Conservation (phyloP, 2,329 filamentous ascomycete genomes). For the Incumbomyces delicatus region DNA sequence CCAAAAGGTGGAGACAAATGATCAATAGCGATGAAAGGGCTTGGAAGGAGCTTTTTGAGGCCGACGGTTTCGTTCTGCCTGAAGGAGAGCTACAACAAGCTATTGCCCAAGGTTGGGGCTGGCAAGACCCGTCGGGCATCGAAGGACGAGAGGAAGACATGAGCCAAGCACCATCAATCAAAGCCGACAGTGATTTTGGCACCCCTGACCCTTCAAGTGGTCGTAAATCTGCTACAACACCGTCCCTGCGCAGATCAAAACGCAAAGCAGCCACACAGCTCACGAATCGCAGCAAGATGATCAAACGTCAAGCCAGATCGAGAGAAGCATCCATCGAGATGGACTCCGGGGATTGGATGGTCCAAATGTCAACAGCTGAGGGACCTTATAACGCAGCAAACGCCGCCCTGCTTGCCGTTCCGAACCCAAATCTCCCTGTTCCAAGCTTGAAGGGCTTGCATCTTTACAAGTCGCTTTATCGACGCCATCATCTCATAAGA, state of each 20-base stretch:
- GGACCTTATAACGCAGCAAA: conserved; percentile 80
- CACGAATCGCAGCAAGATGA: conserved; percentile 40
- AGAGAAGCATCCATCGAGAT: conserved; percentile 31
- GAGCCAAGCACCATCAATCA: conserved; percentile 41
- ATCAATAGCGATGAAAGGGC: conserved; percentile 89
- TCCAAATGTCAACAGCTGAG: conserved; percentile 49
- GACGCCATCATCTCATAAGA: conserved; percentile 81
- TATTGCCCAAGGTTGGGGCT: conserved; percentile 89
- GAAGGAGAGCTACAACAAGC: conserved; percentile 76
- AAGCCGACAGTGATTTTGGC: conserved; percentile 30
- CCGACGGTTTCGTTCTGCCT: conserved; percentile 69
- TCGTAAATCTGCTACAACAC: conserved; percentile 10
- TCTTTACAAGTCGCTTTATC: conserved; percentile 92
- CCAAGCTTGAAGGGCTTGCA: conserved; percentile 73
- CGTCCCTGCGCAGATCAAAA: conserved; percentile 29
- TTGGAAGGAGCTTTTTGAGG: conserved; percentile 87
- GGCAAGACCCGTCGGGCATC: conserved; percentile 74
- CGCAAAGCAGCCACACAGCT: conserved; percentile 39
- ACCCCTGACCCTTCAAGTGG: conserved; percentile 10
- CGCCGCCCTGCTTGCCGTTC: conserved; percentile 71
- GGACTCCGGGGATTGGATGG: conserved; percentile 37
- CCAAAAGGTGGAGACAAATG: conserved; percentile 83
- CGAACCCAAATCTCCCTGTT: conserved; percentile 70
- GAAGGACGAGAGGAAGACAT: conserved; percentile 75
- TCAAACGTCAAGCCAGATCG: conserved; percentile 46